phyloP scores from a whole-genome alignment of 2,329 filamentous ascomycete species.

The Immersiporthe knoxdaviesiana region DNA sequence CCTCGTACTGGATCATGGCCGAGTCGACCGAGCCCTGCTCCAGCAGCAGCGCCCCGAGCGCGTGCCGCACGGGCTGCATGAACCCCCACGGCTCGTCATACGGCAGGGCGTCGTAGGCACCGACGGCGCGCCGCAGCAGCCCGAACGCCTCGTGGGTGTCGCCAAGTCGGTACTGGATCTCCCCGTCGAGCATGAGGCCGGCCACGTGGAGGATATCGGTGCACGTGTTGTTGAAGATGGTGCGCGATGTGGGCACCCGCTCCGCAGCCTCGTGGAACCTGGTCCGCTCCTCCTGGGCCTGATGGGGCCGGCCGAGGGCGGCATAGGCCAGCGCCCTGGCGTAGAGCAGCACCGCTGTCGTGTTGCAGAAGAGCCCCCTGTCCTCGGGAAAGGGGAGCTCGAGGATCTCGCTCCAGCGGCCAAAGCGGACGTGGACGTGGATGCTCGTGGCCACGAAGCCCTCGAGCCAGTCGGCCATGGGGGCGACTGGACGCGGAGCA shows the following conservation, averaged over 20 bases:
- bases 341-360: slow-evolving; percentile 70
- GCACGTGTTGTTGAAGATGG: slow-evolving; percentile 70
- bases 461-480: slow-evolving; percentile 81
- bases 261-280: slow-evolving; percentile 56
- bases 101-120: slow-evolving; percentile 63
- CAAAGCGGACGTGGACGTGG: slow-evolving; percentile 75
- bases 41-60: slow-evolving; percentile 69
- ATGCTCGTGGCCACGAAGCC: slow-evolving; percentile 68
- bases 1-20: slow-evolving; percentile 60
- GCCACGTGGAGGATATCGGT: slow-evolving; percentile 66
- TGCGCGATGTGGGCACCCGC: slow-evolving; percentile 61
- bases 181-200: slow-evolving; percentile 71
- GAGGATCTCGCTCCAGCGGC: slow-evolving; percentile 69
- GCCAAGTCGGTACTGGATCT: slow-evolving; percentile 69
- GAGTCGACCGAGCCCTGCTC: slow-evolving; percentile 65
- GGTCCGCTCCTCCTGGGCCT: slow-evolving; percentile 56
- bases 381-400: slow-evolving; percentile 61
- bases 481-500: slow-evolving; percentile 68
- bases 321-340: slow-evolving; percentile 70
- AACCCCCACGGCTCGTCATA: slow-evolving; percentile 80
- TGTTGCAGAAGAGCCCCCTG: slow-evolving; percentile 65
- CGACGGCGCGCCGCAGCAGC: slow-evolving; percentile 60
- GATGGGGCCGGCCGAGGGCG: slow-evolving; percentile 55
- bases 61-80: slow-evolving; percentile 76
- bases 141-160: slow-evolving; percentile 63